Percentiles rank a stretch among this genome's conserved stretches.
Conservation (phyloP, 352 stramenopile species). For the Phytophthora pini region DNA sequence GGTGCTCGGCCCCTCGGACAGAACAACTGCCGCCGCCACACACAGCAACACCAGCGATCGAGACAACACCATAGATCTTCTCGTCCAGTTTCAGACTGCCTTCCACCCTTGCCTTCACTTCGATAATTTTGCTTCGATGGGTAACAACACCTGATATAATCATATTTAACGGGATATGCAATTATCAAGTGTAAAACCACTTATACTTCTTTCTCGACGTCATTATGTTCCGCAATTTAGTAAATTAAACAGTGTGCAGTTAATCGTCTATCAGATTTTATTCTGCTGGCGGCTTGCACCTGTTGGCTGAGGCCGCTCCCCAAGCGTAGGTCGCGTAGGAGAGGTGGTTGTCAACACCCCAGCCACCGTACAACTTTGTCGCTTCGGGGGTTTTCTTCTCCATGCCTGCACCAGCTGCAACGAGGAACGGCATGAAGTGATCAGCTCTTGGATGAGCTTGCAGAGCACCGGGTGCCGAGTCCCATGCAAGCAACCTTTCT, state of each 20-base stretch:
- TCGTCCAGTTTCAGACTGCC: slow-evolving; percentile 9
- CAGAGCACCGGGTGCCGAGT: slow-evolving; percentile 40
- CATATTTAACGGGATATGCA: background rate
- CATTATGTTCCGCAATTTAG: slow-evolving; percentile 2
- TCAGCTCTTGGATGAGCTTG: slow-evolving; percentile 52
- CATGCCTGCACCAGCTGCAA: slow-evolving; percentile 60
- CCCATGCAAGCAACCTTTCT: slow-evolving; percentile 52
- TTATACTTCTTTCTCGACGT: background rate
- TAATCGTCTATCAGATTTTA: background rate
- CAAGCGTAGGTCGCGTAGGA: slow-evolving; percentile 56
- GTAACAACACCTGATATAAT: slow-evolving; percentile 28
- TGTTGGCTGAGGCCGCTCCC: slow-evolving; percentile 11
- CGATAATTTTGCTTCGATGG: slow-evolving; percentile 14
- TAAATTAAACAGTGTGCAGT: background rate
- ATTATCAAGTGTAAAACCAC: background rate
- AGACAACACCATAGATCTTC: slow-evolving; percentile 43
- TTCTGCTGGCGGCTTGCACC: background rate
- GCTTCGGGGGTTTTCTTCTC: slow-evolving; percentile 38
- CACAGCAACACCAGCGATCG: slow-evolving; percentile 45
- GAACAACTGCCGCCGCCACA: slow-evolving; percentile 35
- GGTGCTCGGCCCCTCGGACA: slow-evolving; percentile 14
- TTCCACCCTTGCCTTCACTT: slow-evolving; percentile 3
- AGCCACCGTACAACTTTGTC: slow-evolving; percentile 48
- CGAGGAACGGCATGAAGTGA: slow-evolving; percentile 65
- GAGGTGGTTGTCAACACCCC: slow-evolving; percentile 35